phyloP scores from a whole-genome alignment of 306 rosid species.

The Urtica urens region DNA sequence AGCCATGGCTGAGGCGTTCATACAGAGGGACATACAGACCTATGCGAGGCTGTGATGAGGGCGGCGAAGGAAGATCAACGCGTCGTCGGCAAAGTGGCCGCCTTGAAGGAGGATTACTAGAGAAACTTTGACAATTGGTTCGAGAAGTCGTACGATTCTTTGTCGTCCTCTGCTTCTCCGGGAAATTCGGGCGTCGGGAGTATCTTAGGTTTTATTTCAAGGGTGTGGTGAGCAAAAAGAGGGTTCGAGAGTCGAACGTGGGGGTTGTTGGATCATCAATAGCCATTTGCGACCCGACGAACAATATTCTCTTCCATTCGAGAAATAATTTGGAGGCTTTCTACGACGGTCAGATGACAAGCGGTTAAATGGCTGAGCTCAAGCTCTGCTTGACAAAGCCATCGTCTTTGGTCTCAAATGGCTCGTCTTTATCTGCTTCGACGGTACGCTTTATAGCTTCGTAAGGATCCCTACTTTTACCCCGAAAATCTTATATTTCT shows the following conservation, averaged over 20 bases:
- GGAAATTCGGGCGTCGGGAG: constrained; percentile 6
- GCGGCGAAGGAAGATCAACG: constrained; percentile 26
- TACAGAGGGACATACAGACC: constrained; percentile 23
- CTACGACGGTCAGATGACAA: constrained; percentile 12
- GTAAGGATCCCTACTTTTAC: too few species aligned
- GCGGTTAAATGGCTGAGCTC: constrained; percentile 21
- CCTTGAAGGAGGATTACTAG: constrained; percentile 29
- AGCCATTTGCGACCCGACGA: constrained; percentile 30
- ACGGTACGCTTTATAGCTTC: constrained; percentile 29
- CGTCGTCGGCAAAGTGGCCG: constrained; percentile 13
- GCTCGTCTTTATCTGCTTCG: constrained; percentile 26
- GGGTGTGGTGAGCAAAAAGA: constrained; percentile 44
- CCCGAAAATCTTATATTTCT: too few species aligned
- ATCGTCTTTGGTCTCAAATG: constrained; percentile 19
- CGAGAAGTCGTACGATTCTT: constrained; percentile 15
- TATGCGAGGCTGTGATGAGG: constrained; percentile 17
- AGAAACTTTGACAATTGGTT: constrained; percentile 17
- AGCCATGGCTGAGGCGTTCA: constrained; percentile 21
- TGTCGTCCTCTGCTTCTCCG: constrained; percentile 10
- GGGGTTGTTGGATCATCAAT: constrained; percentile 28
- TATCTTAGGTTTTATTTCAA: constrained; percentile 29
- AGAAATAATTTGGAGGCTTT: constrained; percentile 27
- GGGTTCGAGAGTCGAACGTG: constrained; percentile 20
- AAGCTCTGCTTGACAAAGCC: constrained; percentile 29
- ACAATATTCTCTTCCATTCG: constrained; percentile 22